These are phyloP conservation scores for Alternaria burnsii DNA, from an alignment of 2,329 filamentous ascomycete genomes.

Conservation along the genomic window DNA sequence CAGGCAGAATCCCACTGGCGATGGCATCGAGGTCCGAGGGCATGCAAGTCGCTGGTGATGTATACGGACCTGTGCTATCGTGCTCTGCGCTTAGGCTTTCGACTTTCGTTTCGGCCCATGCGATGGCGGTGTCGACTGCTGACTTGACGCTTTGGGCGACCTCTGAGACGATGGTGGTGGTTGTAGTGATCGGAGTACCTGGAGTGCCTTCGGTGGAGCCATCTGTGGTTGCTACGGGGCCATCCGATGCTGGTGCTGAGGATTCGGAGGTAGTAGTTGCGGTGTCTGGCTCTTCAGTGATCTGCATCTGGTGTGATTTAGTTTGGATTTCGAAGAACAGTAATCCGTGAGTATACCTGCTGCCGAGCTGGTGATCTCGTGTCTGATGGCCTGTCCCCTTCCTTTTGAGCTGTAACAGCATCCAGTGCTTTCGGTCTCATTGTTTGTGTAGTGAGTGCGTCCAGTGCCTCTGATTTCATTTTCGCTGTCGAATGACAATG, in stretches of 20 bases:
- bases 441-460: conserved; percentile 28
- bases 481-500: not conserved
- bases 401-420: conserved; percentile 14
- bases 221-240: conserved; percentile 15
- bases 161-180: conserved; percentile 26
- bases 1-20: conserved; percentile 39
- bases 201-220: conserved; percentile 17
- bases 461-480: conserved; percentile 31
- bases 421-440: conserved; percentile 29
- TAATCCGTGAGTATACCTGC: not conserved
- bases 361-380: not conserved
- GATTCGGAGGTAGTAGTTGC: not conserved
- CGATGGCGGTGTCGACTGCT: conserved; percentile 29
- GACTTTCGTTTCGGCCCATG: conserved; percentile 41
- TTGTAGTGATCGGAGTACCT: not conserved
- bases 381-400: not conserved
- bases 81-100: conserved; percentile 30
- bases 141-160: conserved; percentile 30
- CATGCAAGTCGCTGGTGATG: conserved; percentile 41
- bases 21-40: conserved; percentile 47
- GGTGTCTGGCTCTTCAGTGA: not conserved
- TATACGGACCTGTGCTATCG: conserved; percentile 43
- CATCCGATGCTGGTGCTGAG: conserved; percentile 19
- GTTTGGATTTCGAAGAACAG: not conserved
- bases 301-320: not conserved